Percentiles rank a stretch among this genome's conserved stretches.
Evolutionary conservation across 805 yeast species (phyloP).

Genomic region (Metschnikowia picachoensis): DNA sequence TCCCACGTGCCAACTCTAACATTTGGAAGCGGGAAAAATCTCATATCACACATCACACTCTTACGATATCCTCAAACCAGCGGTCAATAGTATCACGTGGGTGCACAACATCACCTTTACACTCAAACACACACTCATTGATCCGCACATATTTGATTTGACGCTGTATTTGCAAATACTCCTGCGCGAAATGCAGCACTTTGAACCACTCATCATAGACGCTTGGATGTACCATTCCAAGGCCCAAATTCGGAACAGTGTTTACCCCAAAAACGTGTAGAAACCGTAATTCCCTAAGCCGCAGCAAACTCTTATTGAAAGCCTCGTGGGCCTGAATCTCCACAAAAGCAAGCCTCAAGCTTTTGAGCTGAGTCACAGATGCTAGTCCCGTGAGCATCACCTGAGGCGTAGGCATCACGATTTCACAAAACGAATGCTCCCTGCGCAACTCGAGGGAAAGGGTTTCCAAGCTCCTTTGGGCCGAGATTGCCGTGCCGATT

Average conservation of each 20-base stretch:
- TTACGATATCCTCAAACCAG: slow-evolving; percentile 42
- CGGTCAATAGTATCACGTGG: slow-evolving; percentile 46
- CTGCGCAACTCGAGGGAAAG: slow-evolving; percentile 40
- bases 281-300: slow-evolving; percentile 24
- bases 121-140: slow-evolving; percentile 47
- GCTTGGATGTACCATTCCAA: slow-evolving; percentile 51
- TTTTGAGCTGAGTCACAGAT: slow-evolving; percentile 21
- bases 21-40: no score
- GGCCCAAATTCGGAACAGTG: slow-evolving; percentile 53
- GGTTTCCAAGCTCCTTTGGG: slow-evolving; percentile 21
- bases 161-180: slow-evolving; percentile 28
- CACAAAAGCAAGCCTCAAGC: slow-evolving; percentile 41
- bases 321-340: slow-evolving; percentile 2
- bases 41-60: not conserved
- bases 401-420: slow-evolving; percentile 23
- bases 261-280: slow-evolving; percentile 47
- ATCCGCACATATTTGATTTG: slow-evolving; percentile 42
- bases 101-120: slow-evolving; percentile 16
- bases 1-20: no score
- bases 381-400: slow-evolving; percentile 14
- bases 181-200: slow-evolving; percentile 50
- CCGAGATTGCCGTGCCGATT: slow-evolving; percentile 22
- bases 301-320: slow-evolving; percentile 21
- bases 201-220: slow-evolving; percentile 55
- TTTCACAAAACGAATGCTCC: slow-evolving; percentile 32